Evolutionary conservation across 2,329 filamentous ascomycete species (phyloP).

Genomic region (Bipolaris cookei): DNA sequence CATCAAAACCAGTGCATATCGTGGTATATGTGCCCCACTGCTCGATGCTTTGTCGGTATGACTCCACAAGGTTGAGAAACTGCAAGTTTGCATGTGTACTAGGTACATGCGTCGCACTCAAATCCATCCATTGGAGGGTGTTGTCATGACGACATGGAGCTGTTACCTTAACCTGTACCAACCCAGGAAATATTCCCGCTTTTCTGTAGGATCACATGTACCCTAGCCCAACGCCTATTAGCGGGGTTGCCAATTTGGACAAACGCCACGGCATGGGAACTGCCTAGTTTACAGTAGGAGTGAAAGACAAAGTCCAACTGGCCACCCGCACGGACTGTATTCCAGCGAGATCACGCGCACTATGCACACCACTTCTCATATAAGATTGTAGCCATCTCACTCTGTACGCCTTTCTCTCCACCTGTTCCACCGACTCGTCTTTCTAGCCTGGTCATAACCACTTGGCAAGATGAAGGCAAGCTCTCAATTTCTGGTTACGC

Average conservation of each 20-base stretch:
- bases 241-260: conserved; percentile 27
- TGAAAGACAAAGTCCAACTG: conserved; percentile 14
- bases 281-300: conserved; percentile 4
- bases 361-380: conserved; percentile 8
- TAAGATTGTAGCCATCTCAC: conserved; percentile 16
- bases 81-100: conserved; percentile 14
- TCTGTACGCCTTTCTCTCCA: conserved; percentile 8
- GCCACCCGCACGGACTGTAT: conserved; percentile 19
- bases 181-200: conserved; percentile 29
- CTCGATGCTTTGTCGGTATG: conserved; percentile 3
- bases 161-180: conserved; percentile 26
- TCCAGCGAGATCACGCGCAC: conserved; percentile 28
- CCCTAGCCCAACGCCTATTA: conserved; percentile 29
- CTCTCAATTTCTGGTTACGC: background rate
- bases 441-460: conserved; percentile 15
- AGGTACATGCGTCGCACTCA: conserved; percentile 8
- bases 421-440: conserved; percentile 8
- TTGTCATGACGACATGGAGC: conserved; percentile 21
- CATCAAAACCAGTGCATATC: background rate
- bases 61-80: conserved; percentile 11
- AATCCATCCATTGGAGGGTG: conserved; percentile 11
- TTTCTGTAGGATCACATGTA: conserved; percentile 17
- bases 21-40: background rate
- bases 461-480: conserved; percentile 43
- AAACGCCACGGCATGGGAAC: conserved; percentile 17